Conservation (phyloP, 306 rosid species). For the Senna tora region DNA sequence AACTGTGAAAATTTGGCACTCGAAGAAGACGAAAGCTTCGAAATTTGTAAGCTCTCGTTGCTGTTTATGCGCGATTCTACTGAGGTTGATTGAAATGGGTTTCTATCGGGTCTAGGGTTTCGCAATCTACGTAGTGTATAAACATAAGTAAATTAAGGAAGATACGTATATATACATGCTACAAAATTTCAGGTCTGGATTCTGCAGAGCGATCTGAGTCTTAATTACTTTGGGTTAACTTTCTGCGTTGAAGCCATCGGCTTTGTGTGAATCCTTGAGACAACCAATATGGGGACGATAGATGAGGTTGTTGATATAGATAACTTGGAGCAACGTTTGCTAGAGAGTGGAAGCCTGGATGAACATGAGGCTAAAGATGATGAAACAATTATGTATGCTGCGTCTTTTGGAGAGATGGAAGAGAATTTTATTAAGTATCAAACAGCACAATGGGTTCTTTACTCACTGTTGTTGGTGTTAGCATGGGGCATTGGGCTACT, state of each 20-base stretch:
- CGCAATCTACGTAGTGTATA: background rate
- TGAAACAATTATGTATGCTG: conserved; percentile 63
- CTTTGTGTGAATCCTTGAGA: background rate
- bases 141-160: background rate
- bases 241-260: background rate
- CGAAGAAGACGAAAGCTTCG: conserved; percentile 4
- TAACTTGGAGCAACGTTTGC: conserved; percentile 62
- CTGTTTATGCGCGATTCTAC: background rate
- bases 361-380: conserved; percentile 52
- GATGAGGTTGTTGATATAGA: conserved; percentile 69
- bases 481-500: conserved; percentile 91
- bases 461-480: conserved; percentile 66
- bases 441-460: conserved; percentile 77
- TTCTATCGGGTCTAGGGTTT: background rate
- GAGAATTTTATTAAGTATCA: conserved; percentile 64
- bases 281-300: conserved; percentile 44
- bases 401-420: conserved; percentile 81
- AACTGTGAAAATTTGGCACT: background rate
- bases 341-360: conserved; percentile 33
- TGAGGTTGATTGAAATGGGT: no score
- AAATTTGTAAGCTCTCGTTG: conserved; percentile 1
- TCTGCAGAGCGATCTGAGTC: background rate
- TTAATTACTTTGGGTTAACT: background rate
- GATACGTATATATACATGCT: background rate
- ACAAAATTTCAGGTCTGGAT: background rate